These are phyloP conservation scores for Boletales sp. DNA, from an alignment of 768 basidiomycete genomes.

Conservation along the genomic window DNA sequence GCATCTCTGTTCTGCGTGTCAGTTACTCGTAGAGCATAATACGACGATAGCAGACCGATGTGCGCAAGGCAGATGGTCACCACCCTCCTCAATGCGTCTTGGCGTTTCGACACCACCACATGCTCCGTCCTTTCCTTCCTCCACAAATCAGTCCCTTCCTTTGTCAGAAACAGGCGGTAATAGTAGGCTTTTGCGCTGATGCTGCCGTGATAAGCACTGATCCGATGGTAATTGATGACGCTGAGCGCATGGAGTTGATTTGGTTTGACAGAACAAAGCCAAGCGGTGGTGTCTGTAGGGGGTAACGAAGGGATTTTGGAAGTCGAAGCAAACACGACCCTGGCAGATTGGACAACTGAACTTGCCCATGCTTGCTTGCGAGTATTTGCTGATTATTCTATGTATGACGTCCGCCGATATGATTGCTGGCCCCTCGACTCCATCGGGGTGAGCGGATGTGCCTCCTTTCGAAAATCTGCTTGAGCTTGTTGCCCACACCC, in stretches of 20 bases:
- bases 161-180: background rate
- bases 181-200: background rate
- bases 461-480: background rate
- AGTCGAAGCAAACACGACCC: conserved; percentile 17
- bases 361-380: background rate
- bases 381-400: conserved; percentile 6
- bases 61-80: background rate
- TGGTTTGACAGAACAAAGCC: background rate
- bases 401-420: conserved; percentile 8
- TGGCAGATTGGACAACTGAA: conserved; percentile 7
- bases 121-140: background rate
- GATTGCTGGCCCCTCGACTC: too few relatives aligned
- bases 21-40: background rate
- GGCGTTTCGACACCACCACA: background rate
- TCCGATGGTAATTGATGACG: background rate
- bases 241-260: background rate
- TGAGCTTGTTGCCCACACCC: too few relatives aligned
- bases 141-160: background rate
- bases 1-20: background rate
- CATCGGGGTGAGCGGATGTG: conserved; percentile 3
- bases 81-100: background rate
- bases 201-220: background rate
- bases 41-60: background rate
- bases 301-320: background rate
- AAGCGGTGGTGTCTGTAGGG: background rate